Evolutionary conservation across 2,329 filamentous ascomycete species (phyloP), one percentile per base, ranked within the genome.

Genomic region (Pseudogymnoascus sp.): DNA sequence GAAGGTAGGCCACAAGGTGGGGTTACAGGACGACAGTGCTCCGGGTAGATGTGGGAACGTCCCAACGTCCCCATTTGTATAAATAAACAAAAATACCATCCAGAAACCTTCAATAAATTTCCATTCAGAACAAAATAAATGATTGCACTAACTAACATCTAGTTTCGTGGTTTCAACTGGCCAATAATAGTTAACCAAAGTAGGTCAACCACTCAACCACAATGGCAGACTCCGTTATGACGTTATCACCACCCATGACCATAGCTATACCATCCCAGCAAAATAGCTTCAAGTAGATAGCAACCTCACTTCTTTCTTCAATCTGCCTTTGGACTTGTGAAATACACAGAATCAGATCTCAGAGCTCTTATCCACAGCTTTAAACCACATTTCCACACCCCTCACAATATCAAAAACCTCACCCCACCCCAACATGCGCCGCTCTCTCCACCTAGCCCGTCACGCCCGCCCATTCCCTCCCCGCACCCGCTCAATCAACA

Each of bases 11-110:
- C 47, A 54, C 47, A 54, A 33, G 47, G 47, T 54, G 47, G 47
- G 47, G 47, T 54, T 54, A 54, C 6, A 54, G 47, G 47, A 54
- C 47, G 28, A 54, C 47, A 54, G 47, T 54, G 47, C 28, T 54
- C 47, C 47, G 47, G 47, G 16, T 54, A 33, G 11, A 4, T 25
- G 9, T 54, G 16, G 28, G 25, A 33, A 33, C 47, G 5, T 33
- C 28, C 4, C 28, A 33, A 33, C 47, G 5, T 18, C 28, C 4
- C 28, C 25, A 33, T 54, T 25, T 12, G n/a, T 35, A 54, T 54
- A 33, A 54, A 54, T 2, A 54, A 54, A 35, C 47, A 54, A 54
- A 54, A 20, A 20, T 54, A 54, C 18, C 28, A 33, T 54, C n/a
- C 33, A 22, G 33, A 54, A 54, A 11, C 30, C 47, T n/a, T 54